Evolutionary conservation across 179 eudicot species (phyloP).

Genomic region (Gypsophila paniculata): DNA sequence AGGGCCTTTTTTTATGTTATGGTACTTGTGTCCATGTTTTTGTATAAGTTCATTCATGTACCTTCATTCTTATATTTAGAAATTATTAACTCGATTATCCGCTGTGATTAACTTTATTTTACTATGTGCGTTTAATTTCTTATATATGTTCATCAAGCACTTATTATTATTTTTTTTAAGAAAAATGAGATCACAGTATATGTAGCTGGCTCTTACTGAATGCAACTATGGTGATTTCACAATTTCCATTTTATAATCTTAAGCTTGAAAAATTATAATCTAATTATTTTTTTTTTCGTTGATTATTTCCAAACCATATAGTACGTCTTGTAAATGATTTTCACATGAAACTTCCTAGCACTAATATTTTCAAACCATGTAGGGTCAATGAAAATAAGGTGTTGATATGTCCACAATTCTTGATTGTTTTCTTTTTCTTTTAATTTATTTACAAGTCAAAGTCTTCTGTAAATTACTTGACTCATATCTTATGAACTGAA

Average conservation of each 20-base stretch:
- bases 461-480: conserved; percentile 3
- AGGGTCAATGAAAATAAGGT: neutral
- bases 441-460: conserved; percentile 7
- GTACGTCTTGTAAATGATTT: neutral
- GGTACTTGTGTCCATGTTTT: too few species aligned
- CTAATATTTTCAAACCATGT: conserved; percentile 1
- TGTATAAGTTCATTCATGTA: too few species aligned
- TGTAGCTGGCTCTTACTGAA: neutral
- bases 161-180: too few species aligned
- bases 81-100: too few species aligned
- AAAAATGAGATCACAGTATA: neutral
- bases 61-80: too few species aligned
- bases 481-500: neutral
- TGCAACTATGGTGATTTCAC: neutral
- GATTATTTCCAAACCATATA: neutral
- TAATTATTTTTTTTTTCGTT: neutral
- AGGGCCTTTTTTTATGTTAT: too few species aligned
- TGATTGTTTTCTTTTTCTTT: too few species aligned
- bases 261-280: neutral
- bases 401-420: too few species aligned
- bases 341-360: conserved; percentile 14
- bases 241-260: neutral
- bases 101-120: too few species aligned
- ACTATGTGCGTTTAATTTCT: too few species aligned
- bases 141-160: too few species aligned